Evolutionary conservation across 441 rosid species (phyloP), one percentile per base, ranked within the genome.

Genomic region (Erodium moschatum): DNA sequence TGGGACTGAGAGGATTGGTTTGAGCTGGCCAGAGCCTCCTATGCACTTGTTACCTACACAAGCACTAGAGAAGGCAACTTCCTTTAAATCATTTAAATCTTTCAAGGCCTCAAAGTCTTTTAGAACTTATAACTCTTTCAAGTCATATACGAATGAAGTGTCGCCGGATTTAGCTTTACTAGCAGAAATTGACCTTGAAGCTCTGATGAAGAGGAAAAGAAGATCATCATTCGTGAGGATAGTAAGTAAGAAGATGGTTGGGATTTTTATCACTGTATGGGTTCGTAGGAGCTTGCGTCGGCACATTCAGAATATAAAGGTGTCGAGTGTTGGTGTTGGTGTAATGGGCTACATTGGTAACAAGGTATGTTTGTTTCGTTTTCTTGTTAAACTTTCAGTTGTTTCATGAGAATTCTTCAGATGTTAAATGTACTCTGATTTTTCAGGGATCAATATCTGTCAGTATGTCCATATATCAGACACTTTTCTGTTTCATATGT

Each of bases 211-310:
- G 70, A 80, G 83, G 70, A 91, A 84, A 81, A 83, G 50, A 44
- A 44, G 82, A 79, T 78, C 93, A 29, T 80, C 87, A 35, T 91
- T 83, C 81, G 92, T 88, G 67, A 83, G 96, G 74, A 83, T 93
- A 29, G 90, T 91, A 29, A 91, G 98, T 74, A 93, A 93, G 82
- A 96, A 93, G 81, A 91, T 93, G 98, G 97, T 93, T 68, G 97
- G 98, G 69, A 72, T 89, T 74, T 88, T 93, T 76, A 80, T 91
- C 27, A 85, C 96, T 38, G 74, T 93, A 65, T 93, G 98, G 98
- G 97, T 91, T 72, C 91, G 89, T 35, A 82, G 86, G 79, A 82
- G 95, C 80, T 71, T 93, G 74, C 88, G 97, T 48, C 83, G 84
- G 82, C 88, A 87, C 72, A 86, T 91, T 78, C 97, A 85, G 67